These are phyloP conservation scores for Rachicladosporium sp. DNA, from an alignment of 2,329 filamentous ascomycete species.

Conservation along the genomic window DNA sequence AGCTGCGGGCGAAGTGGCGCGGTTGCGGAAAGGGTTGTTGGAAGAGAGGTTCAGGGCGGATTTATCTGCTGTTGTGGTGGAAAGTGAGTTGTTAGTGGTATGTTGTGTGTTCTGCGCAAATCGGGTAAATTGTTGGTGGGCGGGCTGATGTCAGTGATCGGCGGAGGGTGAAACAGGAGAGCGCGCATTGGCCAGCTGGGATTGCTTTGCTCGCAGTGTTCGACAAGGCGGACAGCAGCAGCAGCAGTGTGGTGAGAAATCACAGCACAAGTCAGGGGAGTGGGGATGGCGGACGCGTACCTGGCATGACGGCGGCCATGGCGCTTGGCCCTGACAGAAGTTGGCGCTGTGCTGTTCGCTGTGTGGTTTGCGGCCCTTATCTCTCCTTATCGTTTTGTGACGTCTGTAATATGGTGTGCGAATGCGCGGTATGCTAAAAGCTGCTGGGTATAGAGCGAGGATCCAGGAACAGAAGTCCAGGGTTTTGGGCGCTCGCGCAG, in stretches of 20 bases:
- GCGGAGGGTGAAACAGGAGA: constrained; percentile 6
- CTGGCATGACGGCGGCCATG: constrained; percentile 6
- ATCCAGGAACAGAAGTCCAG: too few species aligned
- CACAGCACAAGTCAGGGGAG: too few species aligned
- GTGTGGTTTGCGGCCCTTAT: too few species aligned
- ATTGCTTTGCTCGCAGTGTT: background rate
- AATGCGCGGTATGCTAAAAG: too few species aligned
- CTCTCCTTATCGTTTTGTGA: too few species aligned
- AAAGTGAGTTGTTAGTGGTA: constrained; percentile 1
- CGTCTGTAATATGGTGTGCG: too few species aligned
- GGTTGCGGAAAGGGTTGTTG: constrained; percentile 72
- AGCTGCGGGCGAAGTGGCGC: constrained; percentile 46
- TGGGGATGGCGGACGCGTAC: constrained; percentile 1
- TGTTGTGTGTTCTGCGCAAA: background rate
- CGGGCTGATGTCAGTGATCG: constrained; percentile 1
- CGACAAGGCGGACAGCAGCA: too few species aligned
- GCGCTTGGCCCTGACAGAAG: too few species aligned
- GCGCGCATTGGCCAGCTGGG: constrained; percentile 4
- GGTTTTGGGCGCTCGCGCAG: too few species aligned
- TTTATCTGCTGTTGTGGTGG: constrained; percentile 2
- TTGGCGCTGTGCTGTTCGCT: too few species aligned
- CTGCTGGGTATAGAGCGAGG: too few species aligned
- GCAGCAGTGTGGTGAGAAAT: constrained; percentile 1
- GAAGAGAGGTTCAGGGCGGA: constrained; percentile 49
- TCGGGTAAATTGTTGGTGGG: background rate